phyloP scores from a whole-genome alignment of 495 filamentous ascomycete genomes.

The Aspergillus taichungensis region DNA sequence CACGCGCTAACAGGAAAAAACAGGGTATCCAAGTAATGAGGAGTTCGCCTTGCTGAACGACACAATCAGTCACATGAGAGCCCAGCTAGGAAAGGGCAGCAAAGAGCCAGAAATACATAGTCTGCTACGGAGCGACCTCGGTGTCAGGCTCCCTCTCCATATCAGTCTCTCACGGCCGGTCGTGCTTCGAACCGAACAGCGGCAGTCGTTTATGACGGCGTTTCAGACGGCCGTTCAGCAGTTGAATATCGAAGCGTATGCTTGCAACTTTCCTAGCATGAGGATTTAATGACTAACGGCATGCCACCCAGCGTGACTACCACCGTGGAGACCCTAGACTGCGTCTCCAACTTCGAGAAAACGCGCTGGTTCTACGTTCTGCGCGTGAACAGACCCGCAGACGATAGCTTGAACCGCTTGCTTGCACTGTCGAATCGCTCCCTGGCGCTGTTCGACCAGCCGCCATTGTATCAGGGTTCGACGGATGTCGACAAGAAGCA shows the following conservation, averaged over 20 bases:
- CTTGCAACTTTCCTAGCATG: not conserved
- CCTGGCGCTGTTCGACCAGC: constrained; percentile 53
- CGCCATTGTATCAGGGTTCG: constrained; percentile 52
- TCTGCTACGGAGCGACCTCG: constrained; percentile 67
- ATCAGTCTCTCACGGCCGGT: constrained; percentile 79
- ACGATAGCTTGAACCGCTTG: constrained; percentile 53
- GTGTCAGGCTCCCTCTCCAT: constrained; percentile 73
- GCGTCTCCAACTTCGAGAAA: constrained; percentile 65
- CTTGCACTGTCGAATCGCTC: constrained; percentile 56
- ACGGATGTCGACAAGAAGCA: not conserved
- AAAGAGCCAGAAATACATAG: constrained; percentile 32
- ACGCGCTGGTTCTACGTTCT: constrained; percentile 85
- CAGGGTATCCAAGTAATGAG: constrained; percentile 60
- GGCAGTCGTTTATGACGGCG: constrained; percentile 49
- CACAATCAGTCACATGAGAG: constrained; percentile 39
- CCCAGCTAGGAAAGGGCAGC: constrained; percentile 1
- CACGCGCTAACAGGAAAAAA: constrained; percentile 19
- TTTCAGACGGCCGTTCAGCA: constrained; percentile 24
- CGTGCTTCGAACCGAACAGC: constrained; percentile 54
- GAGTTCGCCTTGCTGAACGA: constrained; percentile 46
- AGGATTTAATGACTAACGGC: too few species aligned
- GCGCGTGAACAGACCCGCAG: constrained; percentile 36
- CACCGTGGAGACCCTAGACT: constrained; percentile 40
- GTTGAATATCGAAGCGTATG: constrained; percentile 39
- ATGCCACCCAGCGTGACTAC: too few species aligned